Evolutionary conservation across 2,329 filamentous ascomycete genomes (phyloP), one percentile per base, ranked within the genome.

Genomic region (Hymenoscyphus occultus): DNA sequence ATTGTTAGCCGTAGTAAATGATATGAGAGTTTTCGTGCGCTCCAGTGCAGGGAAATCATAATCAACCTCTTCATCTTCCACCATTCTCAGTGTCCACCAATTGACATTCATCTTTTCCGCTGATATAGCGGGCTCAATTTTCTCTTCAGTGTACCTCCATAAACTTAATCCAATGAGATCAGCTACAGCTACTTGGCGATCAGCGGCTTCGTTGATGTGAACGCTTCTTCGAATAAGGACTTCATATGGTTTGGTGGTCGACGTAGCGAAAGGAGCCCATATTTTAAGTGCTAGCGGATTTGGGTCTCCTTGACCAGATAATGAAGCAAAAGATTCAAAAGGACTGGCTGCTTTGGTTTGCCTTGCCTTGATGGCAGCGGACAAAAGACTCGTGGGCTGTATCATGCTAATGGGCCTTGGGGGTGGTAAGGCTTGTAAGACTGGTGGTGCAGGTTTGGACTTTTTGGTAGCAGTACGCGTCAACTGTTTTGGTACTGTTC

Each of bases 1-100:
- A 74, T 92, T 93, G 74, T 94, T 93, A 67, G 90, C 90, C 6
- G 90, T 92, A 45, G 91, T 92, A 71, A 94, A 95, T 22, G 91
- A 87, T 5, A 85, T 86, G n/a, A 95, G 82, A 1, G 88, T 84
- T 71, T 90, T 90, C 28, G 86, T 91, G 42, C 91, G 84, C 65
- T 90, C 89, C 51, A 95, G 81, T 0, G 91, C 88, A 39, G 91
- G 90, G 69, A 95, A 95, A 73, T 95, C 92, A 69, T 92, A 90
- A 70, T 96, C 91, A 1, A 94, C 88, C 73, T 95, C 91, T 59
- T 90, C 92, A 64, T 91, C 90, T 74, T 95, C 88, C 1, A 93
- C 90, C 87, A 96, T 93, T 51, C 91, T 85, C 64, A 96, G 78
- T 31, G 88, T 91, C 90, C 90, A 95, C 80, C 87, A 87, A 73